These are phyloP conservation scores for Tylopilus plumbeoviolaceoides DNA, from an alignment of 768 basidiomycete genomes.

Conservation along the genomic window DNA sequence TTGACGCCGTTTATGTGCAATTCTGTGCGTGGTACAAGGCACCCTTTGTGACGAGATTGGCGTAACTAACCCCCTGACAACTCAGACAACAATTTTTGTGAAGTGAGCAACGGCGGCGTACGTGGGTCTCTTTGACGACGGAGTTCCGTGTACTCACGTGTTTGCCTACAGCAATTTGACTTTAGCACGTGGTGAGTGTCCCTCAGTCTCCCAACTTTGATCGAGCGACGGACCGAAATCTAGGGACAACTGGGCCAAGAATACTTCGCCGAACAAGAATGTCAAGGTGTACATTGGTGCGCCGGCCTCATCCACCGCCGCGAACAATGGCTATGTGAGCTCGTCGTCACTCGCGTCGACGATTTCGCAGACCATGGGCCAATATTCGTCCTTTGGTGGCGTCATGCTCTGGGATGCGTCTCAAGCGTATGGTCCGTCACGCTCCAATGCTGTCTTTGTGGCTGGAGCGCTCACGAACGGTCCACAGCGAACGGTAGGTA, in stretches of 20 bases:
- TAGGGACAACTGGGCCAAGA: constrained; percentile 47
- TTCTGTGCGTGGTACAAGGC: constrained; percentile 32
- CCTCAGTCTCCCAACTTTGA: neutral
- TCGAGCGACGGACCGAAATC: neutral
- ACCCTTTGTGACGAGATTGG: neutral
- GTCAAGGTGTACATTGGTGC: constrained; percentile 49
- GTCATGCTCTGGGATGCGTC: constrained; percentile 43
- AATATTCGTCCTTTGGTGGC: constrained; percentile 45
- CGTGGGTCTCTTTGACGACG: constrained; percentile 5
- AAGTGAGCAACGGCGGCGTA: constrained; percentile 34
- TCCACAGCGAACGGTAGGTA: constrained; percentile 39
- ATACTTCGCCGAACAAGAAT: constrained; percentile 39
- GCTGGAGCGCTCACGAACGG: neutral
- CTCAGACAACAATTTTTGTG: constrained; percentile 47
- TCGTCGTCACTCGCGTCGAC: constrained; percentile 31
- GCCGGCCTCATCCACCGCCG: constrained; percentile 38
- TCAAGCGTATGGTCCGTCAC: constrained; percentile 40
- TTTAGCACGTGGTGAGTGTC: constrained; percentile 35
- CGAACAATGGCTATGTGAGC: constrained; percentile 39
- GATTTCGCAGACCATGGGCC: constrained; percentile 29
- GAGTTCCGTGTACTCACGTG: neutral
- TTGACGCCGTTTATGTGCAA: constrained; percentile 51
- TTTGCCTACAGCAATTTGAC: constrained; percentile 40
- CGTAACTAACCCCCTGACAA: neutral
- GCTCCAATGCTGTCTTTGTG: neutral